Base-by-base conservation (phyloP, 768 basidiomycete genomes). In the Postia placenta region DNA sequence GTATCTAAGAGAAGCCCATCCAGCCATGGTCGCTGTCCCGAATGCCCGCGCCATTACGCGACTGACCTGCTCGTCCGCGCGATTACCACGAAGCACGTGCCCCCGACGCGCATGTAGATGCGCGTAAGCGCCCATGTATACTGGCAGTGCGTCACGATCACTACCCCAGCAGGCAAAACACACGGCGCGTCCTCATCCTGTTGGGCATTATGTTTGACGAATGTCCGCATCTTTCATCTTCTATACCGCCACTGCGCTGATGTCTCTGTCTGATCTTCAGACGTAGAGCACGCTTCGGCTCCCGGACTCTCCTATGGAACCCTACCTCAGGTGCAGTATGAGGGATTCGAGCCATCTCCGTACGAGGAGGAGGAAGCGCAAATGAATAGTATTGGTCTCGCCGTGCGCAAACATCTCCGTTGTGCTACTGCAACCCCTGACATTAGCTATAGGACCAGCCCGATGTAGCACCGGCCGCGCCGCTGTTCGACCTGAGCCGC, bases 331-430 rank as follows among this genome's bases (percentile, higher is more conserved):
- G 67, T 93, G 20, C 80, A 86, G 47, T 93, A 87, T 58, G 87
- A 95, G 61, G 93, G 92, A 9, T 97, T 92, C 60, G 93, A 97
- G 65, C 80, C 79, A 19, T 82, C 81, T 17, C 78, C 82, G 1
- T 74, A 76, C 48, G 77, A 76, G 37, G 64, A 66, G 49, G 72
- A 78, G 59, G 79, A 82, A 64, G 59, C 65, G 51, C 66, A 69
- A 52, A 70, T 71, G 48, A 74, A 72, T 30, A 68, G 70, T 36
- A 60, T 69, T 28, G 47, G 46, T 12, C 53, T 55, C 39, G 56
- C 60, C 48, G 54, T 72, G 42, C 41, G 49, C n/a, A n/a, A n/a
- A n/a, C n/a, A n/a, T n/a, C n/a, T n/a, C n/a, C n/a, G n/a, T n/a
- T n/a, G n/a, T n/a, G n/a, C n/a, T 54, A 1, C 2, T 46, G 1